phyloP scores from a whole-genome alignment of 768 basidiomycete genomes.

The Suillus clintonianus region DNA sequence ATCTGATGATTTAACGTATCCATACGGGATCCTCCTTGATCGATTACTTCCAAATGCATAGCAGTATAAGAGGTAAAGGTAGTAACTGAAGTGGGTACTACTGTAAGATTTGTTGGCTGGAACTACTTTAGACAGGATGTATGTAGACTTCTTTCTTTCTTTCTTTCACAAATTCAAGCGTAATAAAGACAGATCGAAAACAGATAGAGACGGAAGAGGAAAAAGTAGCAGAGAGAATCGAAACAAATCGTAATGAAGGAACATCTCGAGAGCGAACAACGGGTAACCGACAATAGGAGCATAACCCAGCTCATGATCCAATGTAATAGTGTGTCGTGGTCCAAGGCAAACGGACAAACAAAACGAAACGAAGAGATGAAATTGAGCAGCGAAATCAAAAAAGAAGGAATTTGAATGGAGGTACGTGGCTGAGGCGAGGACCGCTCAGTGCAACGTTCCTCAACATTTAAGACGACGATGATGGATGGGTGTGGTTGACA shows the following conservation, averaged over 20 bases:
- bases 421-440: slow-evolving; percentile 12
- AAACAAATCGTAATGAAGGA: slow-evolving; percentile 36
- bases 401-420: slow-evolving; percentile 10
- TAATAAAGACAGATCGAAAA: slow-evolving; percentile 33
- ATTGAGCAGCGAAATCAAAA: slow-evolving; percentile 25
- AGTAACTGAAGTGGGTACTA: slow-evolving; percentile 12
- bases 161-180: slow-evolving; percentile 10
- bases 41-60: slow-evolving; percentile 1
- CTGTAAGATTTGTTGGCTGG: slow-evolving; percentile 7
- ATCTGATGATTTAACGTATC: background rate
- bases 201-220: slow-evolving; percentile 20
- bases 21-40: background rate
- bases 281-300: slow-evolving; percentile 32
- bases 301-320: slow-evolving; percentile 35
- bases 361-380: slow-evolving; percentile 17
- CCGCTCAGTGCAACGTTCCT: slow-evolving; percentile 5
- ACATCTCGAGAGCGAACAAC: slow-evolving; percentile 39
- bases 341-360: slow-evolving; percentile 18
- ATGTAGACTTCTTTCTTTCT: slow-evolving; percentile 12
- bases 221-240: slow-evolving; percentile 20
- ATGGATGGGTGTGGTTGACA: slow-evolving; percentile 16
- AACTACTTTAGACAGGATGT: slow-evolving; percentile 16
- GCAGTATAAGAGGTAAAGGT: slow-evolving; percentile 4
- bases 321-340: slow-evolving; percentile 30
- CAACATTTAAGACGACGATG: slow-evolving; percentile 12